Conservation (phyloP, 352 stramenopile species). For the Aphanomyces astaci region DNA sequence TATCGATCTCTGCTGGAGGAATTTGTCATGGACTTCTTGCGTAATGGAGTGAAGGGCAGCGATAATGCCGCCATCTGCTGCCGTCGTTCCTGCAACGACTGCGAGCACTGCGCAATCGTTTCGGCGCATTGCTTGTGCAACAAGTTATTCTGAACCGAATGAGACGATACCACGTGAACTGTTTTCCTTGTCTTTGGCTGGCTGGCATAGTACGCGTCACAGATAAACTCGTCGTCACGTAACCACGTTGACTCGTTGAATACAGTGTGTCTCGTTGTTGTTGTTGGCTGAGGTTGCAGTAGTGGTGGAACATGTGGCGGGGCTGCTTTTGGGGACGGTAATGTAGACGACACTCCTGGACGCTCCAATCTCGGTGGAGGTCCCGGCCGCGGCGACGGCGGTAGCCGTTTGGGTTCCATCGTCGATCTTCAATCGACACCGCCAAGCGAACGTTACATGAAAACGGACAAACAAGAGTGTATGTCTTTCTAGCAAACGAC, state of each 20-base stretch:
- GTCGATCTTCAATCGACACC: constrained; percentile 1
- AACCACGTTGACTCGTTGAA: constrained; percentile 9
- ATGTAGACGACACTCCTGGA: not conserved
- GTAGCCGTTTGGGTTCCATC: not conserved
- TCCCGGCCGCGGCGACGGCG: not conserved
- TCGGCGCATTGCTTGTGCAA: constrained; percentile 15
- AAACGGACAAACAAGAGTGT: not conserved
- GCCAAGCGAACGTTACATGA: not conserved
- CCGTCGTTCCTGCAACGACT: constrained; percentile 2
- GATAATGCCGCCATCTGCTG: constrained; percentile 2
- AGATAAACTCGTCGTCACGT: constrained; percentile 18
- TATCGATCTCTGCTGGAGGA: not conserved
- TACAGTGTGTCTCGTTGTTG: not conserved
- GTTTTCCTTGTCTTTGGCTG: not conserved
- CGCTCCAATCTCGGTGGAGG: not conserved
- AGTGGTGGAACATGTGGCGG: not conserved
- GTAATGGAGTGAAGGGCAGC: constrained; percentile 1
- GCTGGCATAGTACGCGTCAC: not conserved
- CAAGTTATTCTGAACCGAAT: not conserved
- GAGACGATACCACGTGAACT: not conserved
- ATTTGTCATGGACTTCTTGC: not conserved
- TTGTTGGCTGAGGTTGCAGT: not conserved
- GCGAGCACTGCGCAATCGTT: constrained; percentile 5
- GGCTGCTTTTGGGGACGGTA: not conserved
- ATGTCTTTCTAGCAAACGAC: not conserved